phyloP scores from a whole-genome alignment of 73 alveolate species.

The Diophrys appendiculata region DNA sequence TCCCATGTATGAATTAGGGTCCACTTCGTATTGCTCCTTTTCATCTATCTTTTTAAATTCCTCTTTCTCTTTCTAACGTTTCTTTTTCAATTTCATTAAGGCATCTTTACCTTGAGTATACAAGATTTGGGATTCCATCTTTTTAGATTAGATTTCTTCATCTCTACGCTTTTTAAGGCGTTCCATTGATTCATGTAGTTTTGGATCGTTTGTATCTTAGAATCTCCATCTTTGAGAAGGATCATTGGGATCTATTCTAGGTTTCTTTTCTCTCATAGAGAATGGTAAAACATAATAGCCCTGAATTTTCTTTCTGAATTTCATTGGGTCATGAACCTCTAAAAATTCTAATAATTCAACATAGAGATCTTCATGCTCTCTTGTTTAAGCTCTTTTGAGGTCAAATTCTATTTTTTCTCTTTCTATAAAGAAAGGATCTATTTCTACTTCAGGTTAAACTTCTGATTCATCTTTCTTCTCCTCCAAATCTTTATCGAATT shows the following conservation, averaged over 20 bases:
- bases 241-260: neutral
- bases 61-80: neutral
- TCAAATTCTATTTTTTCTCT: neutral
- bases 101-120: neutral
- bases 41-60: neutral
- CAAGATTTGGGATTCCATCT: neutral
- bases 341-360: neutral
- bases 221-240: constrained; percentile 1
- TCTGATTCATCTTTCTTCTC: too few relatives aligned
- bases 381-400: neutral
- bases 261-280: neutral
- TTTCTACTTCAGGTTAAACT: too few relatives aligned
- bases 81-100: neutral
- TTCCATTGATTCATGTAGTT: neutral
- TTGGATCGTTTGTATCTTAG: neutral
- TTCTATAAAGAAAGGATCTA: neutral
- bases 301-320: neutral
- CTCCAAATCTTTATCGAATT: too few relatives aligned
- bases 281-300: neutral
- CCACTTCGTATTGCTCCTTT: neutral
- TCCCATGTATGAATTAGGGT: neutral
- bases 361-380: neutral
- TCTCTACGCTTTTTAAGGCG: neutral
- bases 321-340: neutral
- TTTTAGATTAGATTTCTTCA: neutral